Percentiles rank a stretch among this genome's conserved stretches.
Conservation (phyloP, 768 basidiomycete species). For the Vararia minispora region DNA sequence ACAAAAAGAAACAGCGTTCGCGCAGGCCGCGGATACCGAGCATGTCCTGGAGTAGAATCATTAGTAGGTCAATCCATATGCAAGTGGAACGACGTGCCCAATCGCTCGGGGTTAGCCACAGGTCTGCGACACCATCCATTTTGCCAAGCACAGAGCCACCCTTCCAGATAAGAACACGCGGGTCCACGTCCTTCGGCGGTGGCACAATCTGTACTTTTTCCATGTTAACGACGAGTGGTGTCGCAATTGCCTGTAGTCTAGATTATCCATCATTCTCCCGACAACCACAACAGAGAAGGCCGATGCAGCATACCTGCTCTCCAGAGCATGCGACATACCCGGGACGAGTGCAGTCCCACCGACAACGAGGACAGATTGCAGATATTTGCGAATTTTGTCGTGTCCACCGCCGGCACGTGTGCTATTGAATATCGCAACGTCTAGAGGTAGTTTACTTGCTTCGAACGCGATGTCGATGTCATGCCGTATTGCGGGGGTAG, state of each 20-base stretch:
- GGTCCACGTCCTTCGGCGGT: constrained; percentile 89
- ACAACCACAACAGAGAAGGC: constrained; percentile 5
- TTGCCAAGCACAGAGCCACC: constrained; percentile 86
- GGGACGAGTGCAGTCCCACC: constrained; percentile 76
- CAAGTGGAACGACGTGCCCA: constrained; percentile 48
- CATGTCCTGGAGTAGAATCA: constrained; percentile 37
- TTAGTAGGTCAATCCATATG: constrained; percentile 1
- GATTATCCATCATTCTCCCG: not conserved
- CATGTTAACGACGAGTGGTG: constrained; percentile 72
- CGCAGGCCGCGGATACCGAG: constrained; percentile 74
- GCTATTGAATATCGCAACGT: constrained; percentile 89
- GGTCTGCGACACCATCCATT: constrained; percentile 81
- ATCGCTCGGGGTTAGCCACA: constrained; percentile 82
- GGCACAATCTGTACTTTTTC: constrained; percentile 87
- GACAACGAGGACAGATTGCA: constrained; percentile 78
- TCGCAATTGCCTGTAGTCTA: constrained; percentile 75
- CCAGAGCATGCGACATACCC: constrained; percentile 76
- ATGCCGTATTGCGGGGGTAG: constrained; percentile 28
- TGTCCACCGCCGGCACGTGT: constrained; percentile 80
- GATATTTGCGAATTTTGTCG: constrained; percentile 82
- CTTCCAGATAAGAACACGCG: constrained; percentile 87
- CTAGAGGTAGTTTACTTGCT: constrained; percentile 82
- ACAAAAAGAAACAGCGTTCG: constrained; percentile 75
- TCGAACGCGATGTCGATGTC: constrained; percentile 74
- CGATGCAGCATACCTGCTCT: constrained; percentile 58